A percentile compares a stretch with the other conserved stretches of the same genome.
Evolutionary conservation across 768 basidiomycete species (phyloP).

Genomic region (Tulasnella sp.): DNA sequence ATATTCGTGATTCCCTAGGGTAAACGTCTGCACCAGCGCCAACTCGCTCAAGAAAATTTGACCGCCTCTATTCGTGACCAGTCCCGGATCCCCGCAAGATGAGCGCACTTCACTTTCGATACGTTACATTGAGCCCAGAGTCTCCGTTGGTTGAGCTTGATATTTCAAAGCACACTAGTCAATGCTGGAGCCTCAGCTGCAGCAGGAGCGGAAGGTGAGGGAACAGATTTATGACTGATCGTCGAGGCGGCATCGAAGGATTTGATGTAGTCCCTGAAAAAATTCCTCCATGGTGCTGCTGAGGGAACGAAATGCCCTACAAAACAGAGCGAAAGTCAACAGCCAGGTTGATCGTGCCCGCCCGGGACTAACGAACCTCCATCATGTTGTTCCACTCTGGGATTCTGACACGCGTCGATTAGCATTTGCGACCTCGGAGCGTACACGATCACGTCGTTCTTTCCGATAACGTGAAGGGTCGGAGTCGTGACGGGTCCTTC

Average conservation of each 20-base stretch:
- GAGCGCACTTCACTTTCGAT: too few species aligned
- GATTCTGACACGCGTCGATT: constrained; percentile 40
- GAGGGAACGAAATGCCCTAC: constrained; percentile 78
- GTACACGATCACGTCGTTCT: constrained; percentile 60
- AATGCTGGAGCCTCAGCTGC: neutral
- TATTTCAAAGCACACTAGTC: neutral
- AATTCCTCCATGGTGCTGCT: constrained; percentile 62
- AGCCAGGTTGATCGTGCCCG: neutral
- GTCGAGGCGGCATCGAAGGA: constrained; percentile 13
- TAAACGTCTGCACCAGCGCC: too few species aligned
- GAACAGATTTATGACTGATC: neutral
- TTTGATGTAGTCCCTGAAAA: constrained; percentile 47
- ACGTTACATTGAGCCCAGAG: too few species aligned
- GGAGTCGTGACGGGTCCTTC: constrained; percentile 42
- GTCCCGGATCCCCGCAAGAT: neutral
- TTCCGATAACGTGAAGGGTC: constrained; percentile 69
- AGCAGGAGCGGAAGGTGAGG: too few species aligned
- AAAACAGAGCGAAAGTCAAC: neutral
- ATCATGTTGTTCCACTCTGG: constrained; percentile 62
- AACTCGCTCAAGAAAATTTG: too few species aligned
- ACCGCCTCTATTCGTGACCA: neutral
- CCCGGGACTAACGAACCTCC: constrained; percentile 45
- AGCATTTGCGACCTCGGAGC: constrained; percentile 54
- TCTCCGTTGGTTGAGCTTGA: neutral
- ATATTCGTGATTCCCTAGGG: too few species aligned